Conservation (phyloP, 768 basidiomycete species). For the Boletus speciosus region DNA sequence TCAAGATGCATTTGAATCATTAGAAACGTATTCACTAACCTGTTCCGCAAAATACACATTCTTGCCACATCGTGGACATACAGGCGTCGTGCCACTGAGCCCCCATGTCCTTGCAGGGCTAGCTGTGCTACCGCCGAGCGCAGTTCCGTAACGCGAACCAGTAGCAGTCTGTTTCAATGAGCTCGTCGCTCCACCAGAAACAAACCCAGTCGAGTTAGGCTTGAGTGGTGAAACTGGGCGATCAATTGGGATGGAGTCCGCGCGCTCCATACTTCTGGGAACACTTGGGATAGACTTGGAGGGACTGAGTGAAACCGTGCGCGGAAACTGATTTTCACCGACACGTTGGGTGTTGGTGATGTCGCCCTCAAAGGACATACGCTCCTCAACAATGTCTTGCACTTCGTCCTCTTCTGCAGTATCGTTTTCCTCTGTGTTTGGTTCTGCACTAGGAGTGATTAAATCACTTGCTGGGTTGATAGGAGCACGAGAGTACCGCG, state of each 20-base stretch:
- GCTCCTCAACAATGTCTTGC: constrained; percentile 28
- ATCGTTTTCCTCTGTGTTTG: constrained; percentile 26
- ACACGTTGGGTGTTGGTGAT: constrained; percentile 47
- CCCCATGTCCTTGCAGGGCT: constrained; percentile 52
- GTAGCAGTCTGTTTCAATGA: constrained; percentile 47
- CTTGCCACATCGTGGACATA: constrained; percentile 67
- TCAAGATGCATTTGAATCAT: constrained; percentile 2
- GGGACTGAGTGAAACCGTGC: constrained; percentile 51
- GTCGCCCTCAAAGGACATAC: constrained; percentile 24
- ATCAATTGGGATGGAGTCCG: constrained; percentile 11
- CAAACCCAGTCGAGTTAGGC: constrained; percentile 19
- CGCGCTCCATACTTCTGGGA: constrained; percentile 2
- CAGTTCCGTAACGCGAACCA: constrained; percentile 65
- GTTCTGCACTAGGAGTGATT: constrained; percentile 1
- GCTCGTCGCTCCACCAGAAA: constrained; percentile 4
- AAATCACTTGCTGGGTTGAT: constrained; percentile 12
- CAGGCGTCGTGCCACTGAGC: constrained; percentile 46
- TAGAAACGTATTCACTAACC: constrained; percentile 34
- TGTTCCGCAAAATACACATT: constrained; percentile 87
- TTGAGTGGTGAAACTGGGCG: constrained; percentile 25
- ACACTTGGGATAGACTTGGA: constrained; percentile 19
- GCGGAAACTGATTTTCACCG: constrained; percentile 45
- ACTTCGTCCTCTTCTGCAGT: constrained; percentile 26
- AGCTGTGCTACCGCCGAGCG: constrained; percentile 42
- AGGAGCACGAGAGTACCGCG: constrained; percentile 29